A percentile compares a stretch with the other conserved stretches of the same genome.
phyloP scores from a whole-genome alignment of 2,329 filamentous ascomycete genomes.

The Hymenoscyphus occultus region DNA sequence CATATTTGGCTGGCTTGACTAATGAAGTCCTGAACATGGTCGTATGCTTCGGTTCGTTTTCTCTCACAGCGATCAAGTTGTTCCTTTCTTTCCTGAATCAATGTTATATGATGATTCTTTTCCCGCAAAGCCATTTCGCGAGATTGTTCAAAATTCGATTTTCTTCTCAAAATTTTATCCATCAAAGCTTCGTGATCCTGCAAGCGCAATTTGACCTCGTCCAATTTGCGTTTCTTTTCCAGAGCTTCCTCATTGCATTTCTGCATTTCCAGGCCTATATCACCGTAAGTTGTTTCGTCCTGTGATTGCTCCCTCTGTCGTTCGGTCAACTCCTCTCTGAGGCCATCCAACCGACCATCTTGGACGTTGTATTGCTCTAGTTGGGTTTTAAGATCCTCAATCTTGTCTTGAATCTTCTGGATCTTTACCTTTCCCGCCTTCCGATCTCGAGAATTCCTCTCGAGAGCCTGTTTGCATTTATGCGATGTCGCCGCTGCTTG shows the following conservation, averaged over 20 bases:
- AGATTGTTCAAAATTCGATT: conserved; percentile 46
- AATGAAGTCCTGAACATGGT: conserved; percentile 52
- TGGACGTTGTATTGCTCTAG: conserved; percentile 66
- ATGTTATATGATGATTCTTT: conserved; percentile 60
- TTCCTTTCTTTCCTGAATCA: conserved; percentile 47
- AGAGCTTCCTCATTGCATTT: conserved; percentile 43
- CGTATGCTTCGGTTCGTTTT: conserved; percentile 47
- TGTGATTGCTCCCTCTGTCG: conserved; percentile 44
- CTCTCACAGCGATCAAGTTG: conserved; percentile 46
- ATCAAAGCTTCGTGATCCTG: conserved; percentile 42
- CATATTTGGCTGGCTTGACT: conserved; percentile 53
- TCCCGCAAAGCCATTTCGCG: conserved; percentile 53
- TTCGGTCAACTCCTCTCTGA: conserved; percentile 57
- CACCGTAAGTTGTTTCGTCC: conserved; percentile 54
- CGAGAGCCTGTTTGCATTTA: conserved; percentile 47
- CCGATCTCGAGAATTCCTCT: conserved; percentile 46
- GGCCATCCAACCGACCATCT: conserved; percentile 60
- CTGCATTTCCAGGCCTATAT: conserved; percentile 47
- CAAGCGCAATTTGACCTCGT: conserved; percentile 41
- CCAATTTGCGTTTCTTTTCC: conserved; percentile 37
- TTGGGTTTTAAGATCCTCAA: conserved; percentile 52
- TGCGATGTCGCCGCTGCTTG: conserved; percentile 46
- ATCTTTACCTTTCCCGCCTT: conserved; percentile 51
- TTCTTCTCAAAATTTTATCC: conserved; percentile 55
- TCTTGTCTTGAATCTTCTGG: conserved; percentile 59